Percentiles rank a stretch among this genome's conserved stretches.
Evolutionary conservation across 2,329 filamentous ascomycete genomes (phyloP).

Genomic region (Sporothrix luriei): DNA sequence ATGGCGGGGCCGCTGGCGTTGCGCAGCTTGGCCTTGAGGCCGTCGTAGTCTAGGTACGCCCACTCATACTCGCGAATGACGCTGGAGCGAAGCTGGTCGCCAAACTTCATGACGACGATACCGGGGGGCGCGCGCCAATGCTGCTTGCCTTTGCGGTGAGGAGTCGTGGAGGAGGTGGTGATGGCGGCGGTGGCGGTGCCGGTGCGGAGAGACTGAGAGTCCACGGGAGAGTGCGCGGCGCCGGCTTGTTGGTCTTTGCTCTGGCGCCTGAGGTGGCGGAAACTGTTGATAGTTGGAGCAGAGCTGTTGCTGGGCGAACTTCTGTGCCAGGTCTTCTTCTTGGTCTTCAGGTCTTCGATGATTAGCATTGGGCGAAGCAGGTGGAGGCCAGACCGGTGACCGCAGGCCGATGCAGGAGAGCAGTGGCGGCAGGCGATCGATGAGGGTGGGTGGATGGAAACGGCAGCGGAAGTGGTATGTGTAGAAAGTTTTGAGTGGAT

Average conservation of each 20-base stretch:
- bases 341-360: conserved; percentile 52
- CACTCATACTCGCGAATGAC: conserved; percentile 96
- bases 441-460: too few species aligned
- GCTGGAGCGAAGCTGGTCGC: conserved; percentile 93
- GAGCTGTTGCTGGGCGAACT: conserved; percentile 26
- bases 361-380: conserved; percentile 51
- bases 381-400: conserved; percentile 18
- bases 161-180: not conserved
- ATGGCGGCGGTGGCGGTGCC: not conserved
- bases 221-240: conserved; percentile 26
- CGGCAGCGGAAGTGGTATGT: not conserved
- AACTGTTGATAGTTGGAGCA: conserved; percentile 27
- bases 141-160: conserved; percentile 12
- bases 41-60: conserved; percentile 98
- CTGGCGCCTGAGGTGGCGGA: conserved; percentile 7
- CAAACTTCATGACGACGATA: conserved; percentile 76
- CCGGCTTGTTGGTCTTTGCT: conserved; percentile 16
- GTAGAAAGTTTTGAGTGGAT: not conserved
- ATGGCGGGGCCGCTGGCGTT: conserved; percentile 59
- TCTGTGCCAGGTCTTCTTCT: conserved; percentile 48
- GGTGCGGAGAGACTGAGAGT: not conserved
- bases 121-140: conserved; percentile 51
- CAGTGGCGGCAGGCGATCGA: conserved; percentile 1
- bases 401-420: not conserved
- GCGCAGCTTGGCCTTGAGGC: conserved; percentile 84